Conservation (phyloP, 306 rosid species). For the Gastrolobium villosum region DNA sequence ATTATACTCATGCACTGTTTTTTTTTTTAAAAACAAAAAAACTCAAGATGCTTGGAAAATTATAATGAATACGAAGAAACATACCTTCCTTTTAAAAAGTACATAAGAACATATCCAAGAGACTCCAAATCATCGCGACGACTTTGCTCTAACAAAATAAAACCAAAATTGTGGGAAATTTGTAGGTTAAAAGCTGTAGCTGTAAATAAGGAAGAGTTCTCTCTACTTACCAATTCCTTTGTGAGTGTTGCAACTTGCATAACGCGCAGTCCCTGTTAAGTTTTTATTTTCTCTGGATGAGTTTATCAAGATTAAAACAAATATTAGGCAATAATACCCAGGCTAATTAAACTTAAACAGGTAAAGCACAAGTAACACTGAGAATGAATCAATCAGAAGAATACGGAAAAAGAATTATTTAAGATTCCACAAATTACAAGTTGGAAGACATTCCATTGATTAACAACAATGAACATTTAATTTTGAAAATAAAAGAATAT, state of each 20-base stretch:
- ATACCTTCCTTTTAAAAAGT: slow-evolving; percentile 91
- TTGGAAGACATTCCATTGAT: slow-evolving; percentile 31
- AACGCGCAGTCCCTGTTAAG: slow-evolving; percentile 91
- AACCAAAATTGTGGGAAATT: slow-evolving; percentile 40
- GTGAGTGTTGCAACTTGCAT: slow-evolving; percentile 93
- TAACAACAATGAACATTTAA: slow-evolving; percentile 16
- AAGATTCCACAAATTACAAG: slow-evolving; percentile 29
- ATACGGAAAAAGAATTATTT: not conserved
- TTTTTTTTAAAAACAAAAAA: not conserved
- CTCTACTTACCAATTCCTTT: slow-evolving; percentile 73
- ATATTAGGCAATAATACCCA: slow-evolving; percentile 44
- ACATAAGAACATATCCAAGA: slow-evolving; percentile 87
- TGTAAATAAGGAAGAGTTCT: slow-evolving; percentile 34
- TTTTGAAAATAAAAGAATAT: not conserved
- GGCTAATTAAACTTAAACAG: slow-evolving; percentile 19
- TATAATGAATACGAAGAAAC: slow-evolving; percentile 40
- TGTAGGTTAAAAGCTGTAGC: slow-evolving; percentile 20
- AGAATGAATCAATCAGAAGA: slow-evolving; percentile 39
- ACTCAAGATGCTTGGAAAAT: slow-evolving; percentile 34
- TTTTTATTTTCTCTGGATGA: slow-evolving; percentile 82
- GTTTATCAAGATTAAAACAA: slow-evolving; percentile 48
- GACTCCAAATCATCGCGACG: slow-evolving; percentile 95
- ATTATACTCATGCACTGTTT: slow-evolving; percentile 32
- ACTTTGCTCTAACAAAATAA: slow-evolving; percentile 76
- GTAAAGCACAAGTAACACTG: slow-evolving; percentile 26